A percentile compares a stretch with the other conserved stretches of the same genome.
Conservation (phyloP, 495 filamentous ascomycete genomes). For the Aspergillus sparsus region DNA sequence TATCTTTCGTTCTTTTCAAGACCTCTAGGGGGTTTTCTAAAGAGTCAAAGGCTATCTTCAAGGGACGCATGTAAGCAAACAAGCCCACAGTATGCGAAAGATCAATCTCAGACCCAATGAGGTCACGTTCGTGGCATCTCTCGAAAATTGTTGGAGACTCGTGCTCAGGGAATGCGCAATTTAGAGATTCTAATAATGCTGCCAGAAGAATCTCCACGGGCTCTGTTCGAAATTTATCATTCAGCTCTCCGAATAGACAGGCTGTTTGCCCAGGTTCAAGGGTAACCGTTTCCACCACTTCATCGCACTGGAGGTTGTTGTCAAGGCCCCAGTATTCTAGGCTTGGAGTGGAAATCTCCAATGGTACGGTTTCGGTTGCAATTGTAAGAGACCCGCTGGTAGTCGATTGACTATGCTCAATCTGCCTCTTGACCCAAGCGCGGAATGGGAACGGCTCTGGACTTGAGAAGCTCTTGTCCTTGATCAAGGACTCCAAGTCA, state of each 20-base stretch:
- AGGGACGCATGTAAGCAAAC: slow-evolving; percentile 46
- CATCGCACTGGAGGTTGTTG: slow-evolving; percentile 4
- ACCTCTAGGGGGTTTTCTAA: slow-evolving; percentile 8
- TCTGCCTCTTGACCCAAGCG: slow-evolving; percentile 4
- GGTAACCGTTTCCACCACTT: not conserved
- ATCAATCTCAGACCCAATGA: slow-evolving; percentile 39
- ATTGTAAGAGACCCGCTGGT: not conserved
- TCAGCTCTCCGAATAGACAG: slow-evolving; percentile 27
- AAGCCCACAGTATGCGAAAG: slow-evolving; percentile 51
- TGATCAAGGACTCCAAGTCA: slow-evolving; percentile 2
- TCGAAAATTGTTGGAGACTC: slow-evolving; percentile 46
- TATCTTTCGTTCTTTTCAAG: slow-evolving; percentile 17
- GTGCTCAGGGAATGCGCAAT: slow-evolving; percentile 42
- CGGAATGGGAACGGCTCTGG: slow-evolving; percentile 7
- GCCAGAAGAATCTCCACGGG: slow-evolving; percentile 46
- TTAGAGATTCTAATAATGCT: slow-evolving; percentile 42
- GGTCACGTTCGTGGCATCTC: slow-evolving; percentile 48
- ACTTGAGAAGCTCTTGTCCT: not conserved
- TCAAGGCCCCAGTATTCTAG: slow-evolving; percentile 19
- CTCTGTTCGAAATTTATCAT: slow-evolving; percentile 41
- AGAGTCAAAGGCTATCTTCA: slow-evolving; percentile 11
- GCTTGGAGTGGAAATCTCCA: not conserved
- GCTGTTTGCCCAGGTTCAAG: slow-evolving; percentile 37
- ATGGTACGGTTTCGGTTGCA: not conserved
- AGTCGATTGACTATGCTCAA: not conserved